Evolutionary conservation across 139 green algal genomes (phyloP).

Genomic region (Spirogloea muscicola): DNA sequence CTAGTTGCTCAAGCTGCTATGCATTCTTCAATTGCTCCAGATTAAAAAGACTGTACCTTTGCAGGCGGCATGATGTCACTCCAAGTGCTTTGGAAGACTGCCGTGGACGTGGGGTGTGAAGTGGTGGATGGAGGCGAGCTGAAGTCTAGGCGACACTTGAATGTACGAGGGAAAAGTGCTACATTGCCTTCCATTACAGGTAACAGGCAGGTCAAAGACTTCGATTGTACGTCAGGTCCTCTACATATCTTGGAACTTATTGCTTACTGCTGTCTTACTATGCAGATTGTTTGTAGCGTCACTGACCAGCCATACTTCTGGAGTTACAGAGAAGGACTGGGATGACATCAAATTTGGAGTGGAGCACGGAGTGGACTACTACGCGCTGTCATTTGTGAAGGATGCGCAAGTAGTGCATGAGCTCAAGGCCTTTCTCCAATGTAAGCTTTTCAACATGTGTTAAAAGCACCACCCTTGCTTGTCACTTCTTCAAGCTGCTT

Average conservation of each 20-base stretch:
- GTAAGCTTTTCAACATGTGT: too few relatives aligned
- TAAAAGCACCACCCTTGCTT: too few relatives aligned
- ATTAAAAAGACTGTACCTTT: not conserved
- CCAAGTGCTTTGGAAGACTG: conserved; percentile 26
- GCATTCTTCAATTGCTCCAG: not conserved
- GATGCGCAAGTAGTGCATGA: conserved; percentile 48
- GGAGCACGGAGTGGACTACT: conserved; percentile 50
- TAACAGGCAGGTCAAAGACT: too few relatives aligned
- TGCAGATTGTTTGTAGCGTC: too few relatives aligned
- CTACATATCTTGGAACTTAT: too few relatives aligned
- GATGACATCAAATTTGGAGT: conserved; percentile 53
- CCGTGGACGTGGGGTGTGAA: conserved; percentile 34
- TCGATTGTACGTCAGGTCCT: too few relatives aligned
- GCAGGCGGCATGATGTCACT: conserved; percentile 50
- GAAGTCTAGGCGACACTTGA: conserved; percentile 51
- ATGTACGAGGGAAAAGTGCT: conserved; percentile 51
- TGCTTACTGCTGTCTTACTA: too few relatives aligned
- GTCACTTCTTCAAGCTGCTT: too few relatives aligned
- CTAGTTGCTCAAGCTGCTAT: too few relatives aligned
- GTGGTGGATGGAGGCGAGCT: conserved; percentile 50
- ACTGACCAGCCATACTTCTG: too few relatives aligned
- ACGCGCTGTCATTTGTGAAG: conserved; percentile 55
- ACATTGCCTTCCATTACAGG: conserved; percentile 51
- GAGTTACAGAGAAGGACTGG: conserved; percentile 49
- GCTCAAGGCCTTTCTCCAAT: conserved; percentile 42